Evolutionary conservation across 257 asterid species (phyloP).

Genomic region (Ilex aquifolium): DNA sequence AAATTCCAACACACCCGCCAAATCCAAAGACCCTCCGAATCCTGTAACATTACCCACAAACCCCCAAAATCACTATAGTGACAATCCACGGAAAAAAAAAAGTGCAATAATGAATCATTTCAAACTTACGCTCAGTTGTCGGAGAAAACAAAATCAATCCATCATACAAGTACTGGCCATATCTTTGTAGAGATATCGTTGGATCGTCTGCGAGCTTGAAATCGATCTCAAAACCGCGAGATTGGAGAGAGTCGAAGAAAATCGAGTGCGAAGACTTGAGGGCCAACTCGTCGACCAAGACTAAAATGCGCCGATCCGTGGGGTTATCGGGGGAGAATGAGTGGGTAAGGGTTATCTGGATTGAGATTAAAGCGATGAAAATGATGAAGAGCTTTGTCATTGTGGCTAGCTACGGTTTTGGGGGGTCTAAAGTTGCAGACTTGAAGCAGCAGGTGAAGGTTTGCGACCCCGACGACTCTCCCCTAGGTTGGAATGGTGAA

Average conservation of each 20-base stretch:
- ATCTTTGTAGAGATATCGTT: slow-evolving; percentile 50
- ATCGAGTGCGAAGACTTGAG: slow-evolving; percentile 74
- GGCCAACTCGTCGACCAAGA: slow-evolving; percentile 63
- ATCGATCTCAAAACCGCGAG: slow-evolving; percentile 67
- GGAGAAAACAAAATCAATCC: slow-evolving; percentile 70
- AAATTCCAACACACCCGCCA: slow-evolving; percentile 64
- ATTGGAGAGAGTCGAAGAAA: slow-evolving; percentile 48
- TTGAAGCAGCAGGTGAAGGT: no score
- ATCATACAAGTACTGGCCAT: slow-evolving; percentile 68
- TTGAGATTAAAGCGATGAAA: slow-evolving; percentile 27
- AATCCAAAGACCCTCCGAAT: slow-evolving; percentile 74
- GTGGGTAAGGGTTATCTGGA: slow-evolving; percentile 29
- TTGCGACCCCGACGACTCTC: no score
- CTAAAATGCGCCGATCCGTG: slow-evolving; percentile 60
- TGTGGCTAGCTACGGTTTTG: not conserved
- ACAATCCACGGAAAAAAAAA: not conserved
- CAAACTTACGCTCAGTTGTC: slow-evolving; percentile 46
- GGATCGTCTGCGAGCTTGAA: slow-evolving; percentile 80
- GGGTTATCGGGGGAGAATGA: slow-evolving; percentile 61
- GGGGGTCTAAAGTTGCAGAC: not conserved
- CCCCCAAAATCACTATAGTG: not conserved
- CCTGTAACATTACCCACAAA: slow-evolving; percentile 28
- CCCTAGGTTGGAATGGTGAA: no score
- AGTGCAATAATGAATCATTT: not conserved
- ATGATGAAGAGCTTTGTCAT: not conserved